phyloP scores from a whole-genome alignment of 2,329 filamentous ascomycete species.

The Neonectria punicea region DNA sequence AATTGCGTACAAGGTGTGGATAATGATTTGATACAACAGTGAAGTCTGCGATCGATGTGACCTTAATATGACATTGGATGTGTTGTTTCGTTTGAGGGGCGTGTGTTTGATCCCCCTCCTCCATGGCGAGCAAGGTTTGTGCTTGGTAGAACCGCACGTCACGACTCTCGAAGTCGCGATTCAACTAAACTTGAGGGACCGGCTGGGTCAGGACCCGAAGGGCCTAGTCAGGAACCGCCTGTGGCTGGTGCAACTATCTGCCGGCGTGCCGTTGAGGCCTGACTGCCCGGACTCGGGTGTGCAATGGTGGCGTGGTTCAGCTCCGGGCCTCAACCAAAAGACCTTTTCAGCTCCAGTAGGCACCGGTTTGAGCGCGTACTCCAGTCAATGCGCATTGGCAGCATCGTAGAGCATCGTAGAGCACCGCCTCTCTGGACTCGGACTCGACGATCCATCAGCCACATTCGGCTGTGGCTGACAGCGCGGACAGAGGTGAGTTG shows the following conservation, averaged over 20 bases:
- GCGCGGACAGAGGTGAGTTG: background rate
- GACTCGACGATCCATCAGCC: slow-evolving; percentile 3
- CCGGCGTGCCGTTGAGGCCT: background rate
- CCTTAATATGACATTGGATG: background rate
- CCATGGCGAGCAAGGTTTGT: background rate
- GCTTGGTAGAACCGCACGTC: background rate
- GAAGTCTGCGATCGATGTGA: background rate
- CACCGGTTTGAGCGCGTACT: background rate
- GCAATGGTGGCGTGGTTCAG: slow-evolving; percentile 14
- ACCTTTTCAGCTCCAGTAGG: background rate
- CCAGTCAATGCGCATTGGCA: background rate
- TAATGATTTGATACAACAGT: background rate
- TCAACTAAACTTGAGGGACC: background rate
- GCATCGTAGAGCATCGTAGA: background rate
- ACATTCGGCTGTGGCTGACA: background rate
- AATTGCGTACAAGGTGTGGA: slow-evolving; percentile 4
- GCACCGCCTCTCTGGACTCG: background rate
- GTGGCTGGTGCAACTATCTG: slow-evolving; percentile 18
- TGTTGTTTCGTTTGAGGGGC: background rate
- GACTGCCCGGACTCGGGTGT: background rate
- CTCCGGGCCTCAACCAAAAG: background rate
- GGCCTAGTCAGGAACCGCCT: slow-evolving; percentile 6
- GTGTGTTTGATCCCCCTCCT: slow-evolving; percentile 2
- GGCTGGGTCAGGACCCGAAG: background rate
- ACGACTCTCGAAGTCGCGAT: background rate